Base-by-base conservation (phyloP, 2,329 filamentous ascomycete species). In the Phialocephala sp. region DNA sequence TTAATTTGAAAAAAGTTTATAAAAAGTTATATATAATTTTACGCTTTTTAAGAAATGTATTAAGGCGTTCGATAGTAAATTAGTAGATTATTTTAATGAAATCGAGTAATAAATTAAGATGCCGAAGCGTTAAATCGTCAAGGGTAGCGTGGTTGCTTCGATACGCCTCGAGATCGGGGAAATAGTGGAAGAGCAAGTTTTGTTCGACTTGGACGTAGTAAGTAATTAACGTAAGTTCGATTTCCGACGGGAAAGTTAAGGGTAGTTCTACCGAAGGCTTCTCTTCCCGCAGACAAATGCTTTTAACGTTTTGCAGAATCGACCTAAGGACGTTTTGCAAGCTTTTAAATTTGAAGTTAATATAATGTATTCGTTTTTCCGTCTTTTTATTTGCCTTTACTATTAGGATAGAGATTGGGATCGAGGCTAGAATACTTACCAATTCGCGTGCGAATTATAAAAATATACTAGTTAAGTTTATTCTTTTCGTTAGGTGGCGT, bases 21-120 rank as follows among this genome's bases (percentile, higher is more conserved):
- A 79, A 72, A 55, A 79, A 72, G 68, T 79, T 69, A 66, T 77
- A 79, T 35, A 70, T 78, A 67, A 78, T 78, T n/a, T n/a, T n/a
- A n/a, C n/a, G n/a, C n/a, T n/a, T n/a, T n/a, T n/a, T n/a, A n/a
- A 78, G 66, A 62, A 78, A 73, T 59, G 66, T 58, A 60, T 61
- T 1, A 41, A 71, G 58, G 39, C 62, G 54, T 32, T 68, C 20
- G 14, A 22, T 70, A 0, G 47, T 68, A 0, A 27, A 47, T 32
- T 41, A 15, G 37, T 72, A 72, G 36, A 60, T 32, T 60, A 8
- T 66, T 41, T 63, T 66, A 5, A 72, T 65, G 57, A 56, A 66
- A 35, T 69, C 37, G 12, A 72, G 14, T 2, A 71, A 35, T 18
- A 71, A 60, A 60, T 60, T 35, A 3, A 71, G 52, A 55, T 71